phyloP scores from a whole-genome alignment of 2,329 filamentous ascomycete species.

The Fonsecaea nubica region DNA sequence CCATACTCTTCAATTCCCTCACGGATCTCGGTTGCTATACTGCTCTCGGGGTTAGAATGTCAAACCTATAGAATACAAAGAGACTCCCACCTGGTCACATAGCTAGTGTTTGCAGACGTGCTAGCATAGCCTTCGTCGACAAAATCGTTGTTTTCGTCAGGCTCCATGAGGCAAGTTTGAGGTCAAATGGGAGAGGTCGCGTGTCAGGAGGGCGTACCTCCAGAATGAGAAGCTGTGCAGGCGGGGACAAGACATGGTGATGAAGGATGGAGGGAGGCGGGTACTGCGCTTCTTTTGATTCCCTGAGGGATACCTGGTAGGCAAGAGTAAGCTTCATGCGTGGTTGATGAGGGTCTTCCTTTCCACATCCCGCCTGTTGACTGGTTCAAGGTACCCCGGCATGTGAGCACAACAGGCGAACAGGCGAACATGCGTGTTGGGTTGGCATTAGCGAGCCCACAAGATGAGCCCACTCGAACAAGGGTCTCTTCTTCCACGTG shows the following conservation, averaged over 20 bases:
- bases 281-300: background rate
- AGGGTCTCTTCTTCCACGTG: background rate
- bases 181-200: background rate
- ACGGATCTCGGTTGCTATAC: constrained; percentile 31
- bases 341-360: background rate
- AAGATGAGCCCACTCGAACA: too few relatives aligned
- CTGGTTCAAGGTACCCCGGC: background rate
- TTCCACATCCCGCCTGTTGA: background rate
- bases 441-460: background rate
- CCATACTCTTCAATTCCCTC: constrained; percentile 31
- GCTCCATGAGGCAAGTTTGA: constrained; percentile 11
- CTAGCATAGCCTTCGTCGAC: constrained; percentile 22
- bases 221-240: background rate
- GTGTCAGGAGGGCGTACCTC: background rate
- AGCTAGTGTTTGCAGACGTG: constrained; percentile 12
- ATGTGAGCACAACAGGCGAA: background rate
- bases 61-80: background rate
- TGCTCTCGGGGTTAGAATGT: constrained; percentile 6
- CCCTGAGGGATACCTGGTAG: background rate
- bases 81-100: constrained; percentile 21
- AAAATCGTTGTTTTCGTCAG: constrained; percentile 12
- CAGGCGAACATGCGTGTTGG: background rate
- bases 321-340: background rate
- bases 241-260: background rate
- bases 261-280: background rate